Percentiles rank a stretch among this genome's conserved stretches.
phyloP scores from a whole-genome alignment of 2,329 filamentous ascomycete genomes.

The Cordyceps militaris region DNA sequence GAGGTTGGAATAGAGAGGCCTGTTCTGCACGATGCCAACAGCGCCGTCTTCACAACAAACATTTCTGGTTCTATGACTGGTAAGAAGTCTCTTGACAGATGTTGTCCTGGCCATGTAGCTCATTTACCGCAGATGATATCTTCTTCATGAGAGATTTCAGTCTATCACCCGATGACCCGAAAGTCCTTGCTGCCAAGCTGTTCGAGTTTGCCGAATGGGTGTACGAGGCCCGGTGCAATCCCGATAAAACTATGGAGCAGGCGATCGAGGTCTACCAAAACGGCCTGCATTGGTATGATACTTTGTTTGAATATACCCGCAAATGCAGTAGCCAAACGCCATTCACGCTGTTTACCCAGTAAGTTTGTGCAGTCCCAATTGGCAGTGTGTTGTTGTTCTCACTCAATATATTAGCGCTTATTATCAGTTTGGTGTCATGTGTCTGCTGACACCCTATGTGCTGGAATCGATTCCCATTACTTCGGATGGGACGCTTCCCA shows the following conservation, averaged over 20 bases:
- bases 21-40: neutral
- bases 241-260: neutral
- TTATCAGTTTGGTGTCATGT: slow-evolving; percentile 7
- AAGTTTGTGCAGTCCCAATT: neutral
- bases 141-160: neutral
- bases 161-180: neutral
- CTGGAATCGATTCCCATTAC: neutral
- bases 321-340: neutral
- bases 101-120: neutral
- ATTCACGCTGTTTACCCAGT: slow-evolving; percentile 3
- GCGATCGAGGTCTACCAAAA: neutral
- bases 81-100: neutral
- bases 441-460: neutral
- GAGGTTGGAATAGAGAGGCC: neutral
- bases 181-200: neutral
- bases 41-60: neutral
- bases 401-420: neutral
- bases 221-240: neutral
- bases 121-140: neutral
- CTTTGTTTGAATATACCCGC: slow-evolving; percentile 5
- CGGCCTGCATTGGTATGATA: slow-evolving; percentile 1
- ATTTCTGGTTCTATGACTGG: neutral
- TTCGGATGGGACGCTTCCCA: neutral
- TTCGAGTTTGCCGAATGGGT: slow-evolving; percentile 9
- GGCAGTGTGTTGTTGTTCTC: neutral